Percentiles rank a stretch among this genome's conserved stretches.
Conservation (phyloP, 345 rosid genomes). For the Euphorbia pulcherrima region DNA sequence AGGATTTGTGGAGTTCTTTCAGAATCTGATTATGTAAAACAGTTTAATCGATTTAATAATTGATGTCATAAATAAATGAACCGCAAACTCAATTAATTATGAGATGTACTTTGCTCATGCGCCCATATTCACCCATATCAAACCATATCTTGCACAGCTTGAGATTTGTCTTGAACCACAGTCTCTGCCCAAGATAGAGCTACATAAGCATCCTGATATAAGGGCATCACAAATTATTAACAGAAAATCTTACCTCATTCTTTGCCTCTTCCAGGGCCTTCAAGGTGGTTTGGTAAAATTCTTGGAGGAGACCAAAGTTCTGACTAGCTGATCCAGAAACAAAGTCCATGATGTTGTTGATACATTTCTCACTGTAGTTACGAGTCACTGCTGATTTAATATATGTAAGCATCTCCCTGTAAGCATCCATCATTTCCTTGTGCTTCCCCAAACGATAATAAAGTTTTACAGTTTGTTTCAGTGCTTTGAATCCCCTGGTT, state of each 20-base stretch:
- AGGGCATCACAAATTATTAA: background rate
- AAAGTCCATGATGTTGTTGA: constrained; percentile 97
- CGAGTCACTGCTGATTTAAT: constrained; percentile 96
- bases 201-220: constrained; percentile 18
- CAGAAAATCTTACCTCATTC: constrained; percentile 60
- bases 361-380: constrained; percentile 95
- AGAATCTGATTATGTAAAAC: constrained; percentile 47
- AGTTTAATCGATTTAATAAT: constrained; percentile 8
- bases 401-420: constrained; percentile 88
- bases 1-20: constrained; percentile 94
- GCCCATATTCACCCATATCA: constrained; percentile 94
- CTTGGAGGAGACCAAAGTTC: constrained; percentile 77
- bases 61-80: background rate
- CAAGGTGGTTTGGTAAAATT: constrained; percentile 91
- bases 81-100: constrained; percentile 4
- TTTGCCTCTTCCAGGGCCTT: constrained; percentile 99
- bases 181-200: constrained; percentile 60
- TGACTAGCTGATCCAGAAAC: constrained; percentile 99
- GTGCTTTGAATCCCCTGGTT: constrained; percentile 93
- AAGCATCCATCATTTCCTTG: constrained; percentile 95
- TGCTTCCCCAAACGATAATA: constrained; percentile 84
- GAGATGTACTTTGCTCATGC: constrained; percentile 77
- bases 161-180: constrained; percentile 98
- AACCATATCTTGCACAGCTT: constrained; percentile 99
- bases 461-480: constrained; percentile 95